A percentile compares a stretch with the other conserved stretches of the same genome.
phyloP scores from a whole-genome alignment of 345 rosid genomes.

The Gossypium arboreum region DNA sequence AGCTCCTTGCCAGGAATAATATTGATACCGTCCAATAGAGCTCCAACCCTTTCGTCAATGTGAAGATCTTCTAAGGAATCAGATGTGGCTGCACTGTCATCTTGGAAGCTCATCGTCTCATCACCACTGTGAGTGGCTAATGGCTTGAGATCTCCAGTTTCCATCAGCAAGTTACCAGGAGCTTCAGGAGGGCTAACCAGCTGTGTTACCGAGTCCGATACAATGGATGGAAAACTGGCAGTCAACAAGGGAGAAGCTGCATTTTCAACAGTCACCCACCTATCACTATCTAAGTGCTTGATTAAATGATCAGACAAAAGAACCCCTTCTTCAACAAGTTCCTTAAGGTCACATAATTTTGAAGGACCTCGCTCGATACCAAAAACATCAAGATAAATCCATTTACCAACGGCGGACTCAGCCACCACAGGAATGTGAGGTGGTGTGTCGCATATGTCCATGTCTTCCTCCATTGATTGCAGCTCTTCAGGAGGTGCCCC shows the following conservation, averaged over 20 bases:
- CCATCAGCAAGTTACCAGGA: conserved; percentile 80
- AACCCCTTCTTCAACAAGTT: conserved; percentile 76
- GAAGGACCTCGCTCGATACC: conserved; percentile 90
- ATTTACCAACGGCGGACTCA: conserved; percentile 67
- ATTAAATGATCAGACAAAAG: conserved; percentile 86
- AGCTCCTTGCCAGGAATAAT: conserved; percentile 73
- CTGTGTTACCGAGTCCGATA: conserved; percentile 68
- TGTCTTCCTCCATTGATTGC: conserved; percentile 98
- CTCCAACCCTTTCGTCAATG: conserved; percentile 69
- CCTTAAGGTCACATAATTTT: conserved; percentile 67
- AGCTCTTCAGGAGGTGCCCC: conserved; percentile 61
- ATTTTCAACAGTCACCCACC: conserved; percentile 97
- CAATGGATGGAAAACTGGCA: conserved; percentile 47
- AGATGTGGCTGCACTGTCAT: conserved; percentile 24
- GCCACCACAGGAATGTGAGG: conserved; percentile 66
- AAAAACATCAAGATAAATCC: conserved; percentile 91
- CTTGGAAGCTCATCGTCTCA: conserved; percentile 25
- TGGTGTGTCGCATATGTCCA: conserved; percentile 96
- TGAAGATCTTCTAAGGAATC: conserved; percentile 51
- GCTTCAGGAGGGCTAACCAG: conserved; percentile 93
- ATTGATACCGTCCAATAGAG: conserved; percentile 64
- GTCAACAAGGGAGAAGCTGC: conserved; percentile 82
- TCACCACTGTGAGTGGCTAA: conserved; percentile 28
- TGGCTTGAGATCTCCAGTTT: conserved; percentile 47
- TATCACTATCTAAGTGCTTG: conserved; percentile 73